Evolutionary conservation across 371 early-diverging fungal genomes (phyloP), one percentile per base, ranked within the genome.

Genomic region (Syncephalastrum contaminatum): DNA sequence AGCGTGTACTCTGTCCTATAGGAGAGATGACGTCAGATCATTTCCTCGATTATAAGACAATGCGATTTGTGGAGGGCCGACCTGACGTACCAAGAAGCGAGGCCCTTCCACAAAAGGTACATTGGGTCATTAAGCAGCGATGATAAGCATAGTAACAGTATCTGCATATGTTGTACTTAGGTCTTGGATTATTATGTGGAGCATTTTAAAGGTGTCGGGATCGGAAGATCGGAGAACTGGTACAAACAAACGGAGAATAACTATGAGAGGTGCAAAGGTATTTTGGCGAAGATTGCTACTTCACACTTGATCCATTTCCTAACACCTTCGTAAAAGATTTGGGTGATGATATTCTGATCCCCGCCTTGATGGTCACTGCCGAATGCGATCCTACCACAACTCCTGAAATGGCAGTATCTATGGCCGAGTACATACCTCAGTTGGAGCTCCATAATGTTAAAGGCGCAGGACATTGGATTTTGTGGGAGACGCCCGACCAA

Each of bases 381-480:
- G 72, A 67, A 15, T 25, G 40, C 2, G 79, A 79, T 48, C 49
- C 18, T 2, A 75, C 74, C 7, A 61, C 75, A 18, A 71, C 73
- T 51, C 72, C 73, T 21, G 51, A 62, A 5, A 73, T 75, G 73
- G 43, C 75, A 4, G 43, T 30, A 6, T 51, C 51, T 15, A 75
- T 73, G 70, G 40, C 48, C 15, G 48, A 71, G 7, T 69, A 22
- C 39, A 57, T 75, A 20, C 72, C 79, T 18, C 53, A 66, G 16
- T 39, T 75, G 14, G 67, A 69, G 47, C 63, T 48, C 12, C 66
- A 66, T 16, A 42, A 53, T 19, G 63, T 79, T 20, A 21, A 66
- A 24, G 62, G 47, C 4, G 54, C 73, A 21, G 79, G 75, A 20
- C 79, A 79, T 43, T 79, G 79, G 79, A 55, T 79, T 39, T 58